These are phyloP conservation scores for Takakia lepidozioides DNA, from an alignment of 225 moss, liverwort and hornwort species.

Conservation along the genomic window DNA sequence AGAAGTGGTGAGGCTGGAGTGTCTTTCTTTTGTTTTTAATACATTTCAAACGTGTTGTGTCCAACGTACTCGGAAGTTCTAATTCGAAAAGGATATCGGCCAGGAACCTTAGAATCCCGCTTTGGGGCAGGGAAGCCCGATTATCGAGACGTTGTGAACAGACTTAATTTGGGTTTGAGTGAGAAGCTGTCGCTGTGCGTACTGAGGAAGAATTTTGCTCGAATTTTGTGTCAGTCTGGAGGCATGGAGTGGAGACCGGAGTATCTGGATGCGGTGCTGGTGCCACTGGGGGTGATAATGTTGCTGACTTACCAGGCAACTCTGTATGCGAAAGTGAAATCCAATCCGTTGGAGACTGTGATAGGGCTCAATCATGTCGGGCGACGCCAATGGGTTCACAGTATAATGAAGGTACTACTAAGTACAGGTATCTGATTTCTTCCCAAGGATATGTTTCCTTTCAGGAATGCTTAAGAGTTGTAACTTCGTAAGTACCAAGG, in stretches of 20 bases:
- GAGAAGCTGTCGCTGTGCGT: no score
- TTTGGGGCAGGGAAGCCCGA: no score
- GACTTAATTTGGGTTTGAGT: no score
- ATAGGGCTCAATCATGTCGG: constrained; percentile 73
- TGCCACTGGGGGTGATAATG: constrained; percentile 44
- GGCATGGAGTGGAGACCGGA: constrained; percentile 13
- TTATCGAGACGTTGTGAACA: no score
- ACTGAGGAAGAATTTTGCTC: no score
- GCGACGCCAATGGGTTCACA: constrained; percentile 69
- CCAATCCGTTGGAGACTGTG: constrained; percentile 48
- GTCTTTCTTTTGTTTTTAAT: no score
- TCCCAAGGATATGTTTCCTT: not conserved
- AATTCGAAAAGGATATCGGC: no score
- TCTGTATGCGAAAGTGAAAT: constrained; percentile 49
- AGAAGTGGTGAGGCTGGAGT: no score
- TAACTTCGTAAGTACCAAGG: not conserved
- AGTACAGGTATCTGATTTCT: not conserved
- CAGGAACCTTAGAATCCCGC: no score
- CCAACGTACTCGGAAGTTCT: no score
- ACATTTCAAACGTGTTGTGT: no score
- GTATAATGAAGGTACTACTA: constrained; percentile 65
- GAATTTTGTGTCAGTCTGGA: no score
- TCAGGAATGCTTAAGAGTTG: not conserved
- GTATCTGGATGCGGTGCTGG: constrained; percentile 45
- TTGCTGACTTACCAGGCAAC: constrained; percentile 49